Evolutionary conservation across 1,284 basidiomycete genomes (phyloP), one percentile per base, ranked within the genome.

Genomic region (Austroboletus novae-zelandiae): DNA sequence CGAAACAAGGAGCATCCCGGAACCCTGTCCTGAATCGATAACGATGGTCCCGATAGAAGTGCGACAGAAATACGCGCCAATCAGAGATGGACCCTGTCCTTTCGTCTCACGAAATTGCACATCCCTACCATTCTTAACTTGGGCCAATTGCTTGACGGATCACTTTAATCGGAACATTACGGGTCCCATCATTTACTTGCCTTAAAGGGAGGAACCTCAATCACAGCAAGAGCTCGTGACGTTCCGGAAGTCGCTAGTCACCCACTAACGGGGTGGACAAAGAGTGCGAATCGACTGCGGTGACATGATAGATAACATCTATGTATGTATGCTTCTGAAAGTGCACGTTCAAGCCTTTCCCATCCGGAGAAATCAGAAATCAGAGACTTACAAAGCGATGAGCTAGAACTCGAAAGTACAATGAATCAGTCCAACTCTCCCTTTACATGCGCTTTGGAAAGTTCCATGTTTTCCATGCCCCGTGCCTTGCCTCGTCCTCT

Each of bases 401-500:
- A 53, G 45, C 27, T 32, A 18, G 42, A 43, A 20, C 42, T 45
- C 6, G 39, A 18, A 34, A 30, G 44, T 35, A 20, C 43, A 41
- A 47, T 46, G 17, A 13, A 45, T 61, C 42, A 64, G 45, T 61
- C 46, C 27, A 53, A 31, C 14, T 55, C 52, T 30, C 32, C 52
- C 51, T 61, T 62, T 11, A 31, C 18, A 40, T 52, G 37, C 25
- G 47, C 35, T n/a, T 50, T 48, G n/a, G 53, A 51, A 14, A 63
- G 48, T n/a, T 61, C 61, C 4, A 55, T 43, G 23, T 48, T 55
- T 30, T 49, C 51, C 7, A 46, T 47, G 13, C 48, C 35, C 14
- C 47, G 54, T 7, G 54, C 37, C 48, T 48, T 60, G 39, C 62
- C 61, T 43, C 57, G 59, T 34, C 55, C 57, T 60, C 69, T 77